Conservation (phyloP, 1,284 basidiomycete genomes). For the Boletus semigastroideus region DNA sequence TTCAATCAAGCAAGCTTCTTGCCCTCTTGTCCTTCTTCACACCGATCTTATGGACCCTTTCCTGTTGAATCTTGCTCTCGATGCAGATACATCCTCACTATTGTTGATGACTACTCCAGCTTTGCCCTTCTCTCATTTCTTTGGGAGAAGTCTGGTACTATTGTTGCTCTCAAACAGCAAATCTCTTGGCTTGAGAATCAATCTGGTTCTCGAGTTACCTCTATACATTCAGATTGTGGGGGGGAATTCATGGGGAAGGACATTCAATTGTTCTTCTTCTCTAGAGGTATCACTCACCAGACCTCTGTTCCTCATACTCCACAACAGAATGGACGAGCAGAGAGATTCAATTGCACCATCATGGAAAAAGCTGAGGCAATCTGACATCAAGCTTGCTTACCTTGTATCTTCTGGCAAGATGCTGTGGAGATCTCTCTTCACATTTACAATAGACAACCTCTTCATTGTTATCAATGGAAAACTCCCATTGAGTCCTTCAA, state of each 20-base stretch:
- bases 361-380: too few species aligned
- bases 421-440: too few species aligned
- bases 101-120: not conserved
- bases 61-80: not conserved
- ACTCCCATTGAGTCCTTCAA: too few species aligned
- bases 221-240: too few species aligned
- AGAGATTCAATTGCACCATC: not conserved
- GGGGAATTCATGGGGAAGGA: not conserved
- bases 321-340: not conserved
- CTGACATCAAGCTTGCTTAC: too few species aligned
- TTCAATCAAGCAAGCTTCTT: too few species aligned
- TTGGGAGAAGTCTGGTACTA: not conserved
- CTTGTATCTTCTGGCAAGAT: too few species aligned
- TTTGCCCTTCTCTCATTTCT: not conserved
- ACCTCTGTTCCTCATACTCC: not conserved
- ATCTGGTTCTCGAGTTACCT: too few species aligned
- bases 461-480: too few species aligned
- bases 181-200: not conserved
- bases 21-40: too few species aligned
- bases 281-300: not conserved
- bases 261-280: not conserved
- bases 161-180: not conserved
- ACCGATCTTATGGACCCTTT: too few species aligned
- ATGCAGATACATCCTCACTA: not conserved
- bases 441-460: too few species aligned